These are phyloP conservation scores for Trichocladium antarcticum DNA, from an alignment of 495 filamentous ascomycete species.

Conservation along the genomic window DNA sequence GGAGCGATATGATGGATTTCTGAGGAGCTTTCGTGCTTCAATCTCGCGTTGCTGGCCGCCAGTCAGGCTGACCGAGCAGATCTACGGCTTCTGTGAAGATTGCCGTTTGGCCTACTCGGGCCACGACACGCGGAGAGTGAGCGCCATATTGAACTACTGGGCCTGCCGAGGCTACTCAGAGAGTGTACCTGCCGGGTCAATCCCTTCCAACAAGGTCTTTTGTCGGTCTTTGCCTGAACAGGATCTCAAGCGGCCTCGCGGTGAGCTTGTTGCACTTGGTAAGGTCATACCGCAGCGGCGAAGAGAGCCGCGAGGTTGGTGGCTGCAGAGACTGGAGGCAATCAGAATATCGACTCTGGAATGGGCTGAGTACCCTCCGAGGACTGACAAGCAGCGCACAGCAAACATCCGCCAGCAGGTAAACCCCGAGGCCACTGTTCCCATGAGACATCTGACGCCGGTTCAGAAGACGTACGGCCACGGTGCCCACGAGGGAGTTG, in stretches of 20 bases:
- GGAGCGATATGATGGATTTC: neutral
- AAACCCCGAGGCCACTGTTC: no score
- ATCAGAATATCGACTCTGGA: neutral
- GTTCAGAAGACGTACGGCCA: no score
- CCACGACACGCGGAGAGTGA: neutral
- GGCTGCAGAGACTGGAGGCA: constrained; percentile 2
- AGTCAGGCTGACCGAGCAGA: neutral
- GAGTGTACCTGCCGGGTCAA: neutral
- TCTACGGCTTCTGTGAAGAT: constrained; percentile 8
- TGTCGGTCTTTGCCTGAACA: neutral
- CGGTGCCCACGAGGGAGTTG: no score
- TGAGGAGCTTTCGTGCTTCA: neutral
- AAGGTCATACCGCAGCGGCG: neutral
- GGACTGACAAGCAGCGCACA: neutral
- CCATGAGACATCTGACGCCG: no score
- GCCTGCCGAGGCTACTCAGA: neutral
- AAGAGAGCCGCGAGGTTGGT: neutral
- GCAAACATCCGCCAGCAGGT: neutral
- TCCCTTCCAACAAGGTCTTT: constrained; percentile 3
- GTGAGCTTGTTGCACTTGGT: constrained; percentile 6
- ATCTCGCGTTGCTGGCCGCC: neutral
- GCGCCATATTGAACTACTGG: constrained; percentile 12
- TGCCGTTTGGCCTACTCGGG: constrained; percentile 7
- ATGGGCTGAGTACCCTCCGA: neutral
- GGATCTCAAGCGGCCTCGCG: neutral